phyloP scores from a whole-genome alignment of 2,329 filamentous ascomycete species.

The Didymella segeticola region DNA sequence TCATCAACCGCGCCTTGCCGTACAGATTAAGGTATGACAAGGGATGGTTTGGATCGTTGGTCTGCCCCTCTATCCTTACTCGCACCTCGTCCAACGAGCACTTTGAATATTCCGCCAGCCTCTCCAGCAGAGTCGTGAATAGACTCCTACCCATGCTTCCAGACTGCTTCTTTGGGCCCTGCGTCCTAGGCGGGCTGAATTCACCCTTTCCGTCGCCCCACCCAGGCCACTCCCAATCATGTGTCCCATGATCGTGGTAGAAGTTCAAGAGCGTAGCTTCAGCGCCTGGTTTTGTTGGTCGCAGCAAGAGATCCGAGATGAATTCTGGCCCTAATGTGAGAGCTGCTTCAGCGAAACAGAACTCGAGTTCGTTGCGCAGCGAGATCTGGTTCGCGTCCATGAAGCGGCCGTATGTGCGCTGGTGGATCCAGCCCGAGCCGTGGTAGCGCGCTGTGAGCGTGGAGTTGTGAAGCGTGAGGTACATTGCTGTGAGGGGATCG shows the following conservation, averaged over 20 bases:
- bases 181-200: slow-evolving; percentile 36
- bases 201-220: slow-evolving; percentile 26
- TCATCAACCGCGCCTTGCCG: slow-evolving; percentile 36
- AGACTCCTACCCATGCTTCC: slow-evolving; percentile 20
- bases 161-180: slow-evolving; percentile 32
- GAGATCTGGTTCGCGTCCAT: slow-evolving; percentile 39
- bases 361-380: slow-evolving; percentile 40
- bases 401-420: slow-evolving; percentile 36
- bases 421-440: slow-evolving; percentile 41
- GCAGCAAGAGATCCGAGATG: slow-evolving; percentile 32
- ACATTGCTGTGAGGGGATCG: slow-evolving; percentile 37
- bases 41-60: slow-evolving; percentile 24
- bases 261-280: slow-evolving; percentile 35
- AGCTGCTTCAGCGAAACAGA: slow-evolving; percentile 38
- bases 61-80: slow-evolving; percentile 24
- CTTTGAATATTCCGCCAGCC: slow-evolving; percentile 27
- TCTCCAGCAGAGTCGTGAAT: slow-evolving; percentile 37
- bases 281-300: slow-evolving; percentile 13
- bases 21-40: slow-evolving; percentile 33
- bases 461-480: slow-evolving; percentile 36
- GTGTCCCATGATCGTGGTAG: slow-evolving; percentile 36
- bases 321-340: slow-evolving; percentile 35
- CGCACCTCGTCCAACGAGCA: slow-evolving; percentile 33
- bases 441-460: slow-evolving; percentile 41
- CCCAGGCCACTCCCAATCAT: slow-evolving; percentile 36